Percentiles rank a stretch among this genome's conserved stretches.
These are phyloP conservation scores for Vaccinium macrocarpon DNA, from an alignment of 148 eudicot species.

Conservation along the genomic window DNA sequence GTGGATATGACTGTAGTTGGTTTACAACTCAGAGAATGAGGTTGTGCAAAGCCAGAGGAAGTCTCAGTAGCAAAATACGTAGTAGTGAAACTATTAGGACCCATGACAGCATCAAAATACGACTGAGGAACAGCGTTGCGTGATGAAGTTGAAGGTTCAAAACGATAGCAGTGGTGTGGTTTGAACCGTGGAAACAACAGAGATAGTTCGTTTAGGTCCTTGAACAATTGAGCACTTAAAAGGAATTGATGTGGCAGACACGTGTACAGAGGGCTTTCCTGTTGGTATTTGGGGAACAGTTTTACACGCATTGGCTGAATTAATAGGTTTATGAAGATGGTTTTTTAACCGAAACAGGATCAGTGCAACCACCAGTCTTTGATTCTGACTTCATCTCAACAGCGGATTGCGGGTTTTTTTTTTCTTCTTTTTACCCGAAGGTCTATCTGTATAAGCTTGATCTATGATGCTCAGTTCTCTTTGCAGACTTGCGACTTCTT, in stretches of 20 bases:
- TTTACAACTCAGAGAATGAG: slow-evolving; percentile 40
- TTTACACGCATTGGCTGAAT: slow-evolving; percentile 34
- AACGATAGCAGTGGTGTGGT: slow-evolving; percentile 44
- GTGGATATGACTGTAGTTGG: slow-evolving; percentile 45
- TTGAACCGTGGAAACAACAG: slow-evolving; percentile 49
- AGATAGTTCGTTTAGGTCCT: slow-evolving; percentile 40
- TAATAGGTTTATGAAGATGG: slow-evolving; percentile 24
- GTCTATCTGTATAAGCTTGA: too few species aligned
- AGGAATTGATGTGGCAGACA: slow-evolving; percentile 61
- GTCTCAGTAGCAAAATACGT: slow-evolving; percentile 24
- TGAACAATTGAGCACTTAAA: slow-evolving; percentile 67
- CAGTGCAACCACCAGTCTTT: slow-evolving; percentile 25
- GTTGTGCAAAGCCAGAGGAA: slow-evolving; percentile 49
- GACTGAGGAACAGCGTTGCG: slow-evolving; percentile 52
- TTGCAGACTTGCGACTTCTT: too few species aligned
- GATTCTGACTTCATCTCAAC: slow-evolving; percentile 14
- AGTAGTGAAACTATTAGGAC: slow-evolving; percentile 35
- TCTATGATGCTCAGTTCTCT: too few species aligned
- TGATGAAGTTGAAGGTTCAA: slow-evolving; percentile 42
- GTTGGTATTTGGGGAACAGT: slow-evolving; percentile 33
- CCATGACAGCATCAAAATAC: slow-evolving; percentile 71
- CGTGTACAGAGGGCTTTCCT: slow-evolving; percentile 27
- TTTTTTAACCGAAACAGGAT: slow-evolving; percentile 33
- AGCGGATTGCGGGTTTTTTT: too few species aligned
- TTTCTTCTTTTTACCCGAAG: too few species aligned